A percentile compares a stretch with the other conserved stretches of the same genome.
Evolutionary conservation across 2,329 filamentous ascomycete species (phyloP).

Genomic region (Dothideomycetidae sp.): DNA sequence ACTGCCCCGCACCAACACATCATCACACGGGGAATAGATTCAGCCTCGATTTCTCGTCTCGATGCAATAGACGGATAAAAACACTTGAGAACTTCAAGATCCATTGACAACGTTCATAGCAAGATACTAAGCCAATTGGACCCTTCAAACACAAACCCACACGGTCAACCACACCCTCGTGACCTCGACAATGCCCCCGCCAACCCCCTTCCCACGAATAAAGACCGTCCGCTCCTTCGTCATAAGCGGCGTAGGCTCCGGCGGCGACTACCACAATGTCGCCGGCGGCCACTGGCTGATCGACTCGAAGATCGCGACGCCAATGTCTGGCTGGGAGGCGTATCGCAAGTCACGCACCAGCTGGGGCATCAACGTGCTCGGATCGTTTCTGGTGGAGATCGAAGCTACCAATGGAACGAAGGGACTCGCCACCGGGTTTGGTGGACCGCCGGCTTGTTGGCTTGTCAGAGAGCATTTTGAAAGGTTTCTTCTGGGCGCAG

Average conservation of each 20-base stretch:
- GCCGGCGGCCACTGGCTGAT: slow-evolving; percentile 63
- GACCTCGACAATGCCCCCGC: slow-evolving; percentile 22
- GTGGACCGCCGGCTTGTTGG: slow-evolving; percentile 88
- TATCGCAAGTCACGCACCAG: slow-evolving; percentile 78
- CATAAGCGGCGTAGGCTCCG: slow-evolving; percentile 48
- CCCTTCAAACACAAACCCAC: slow-evolving; percentile 3
- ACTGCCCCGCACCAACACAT: too few relatives aligned
- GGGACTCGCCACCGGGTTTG: slow-evolving; percentile 87
- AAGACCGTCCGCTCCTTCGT: slow-evolving; percentile 61
- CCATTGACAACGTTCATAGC: slow-evolving; percentile 1
- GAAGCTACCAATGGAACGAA: slow-evolving; percentile 83
- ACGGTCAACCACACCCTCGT: slow-evolving; percentile 8
- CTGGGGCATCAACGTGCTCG: slow-evolving; percentile 92
- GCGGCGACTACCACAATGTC: slow-evolving; percentile 88
- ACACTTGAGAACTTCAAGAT: background rate
- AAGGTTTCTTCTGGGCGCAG: slow-evolving; percentile 72
- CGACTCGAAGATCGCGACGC: slow-evolving; percentile 82
- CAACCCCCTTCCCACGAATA: slow-evolving; percentile 55
- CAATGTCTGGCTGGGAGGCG: slow-evolving; percentile 77
- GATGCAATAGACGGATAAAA: slow-evolving; percentile 5
- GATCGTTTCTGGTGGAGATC: slow-evolving; percentile 82
- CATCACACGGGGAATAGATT: slow-evolving; percentile 3
- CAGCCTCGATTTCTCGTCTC: slow-evolving; percentile 1
- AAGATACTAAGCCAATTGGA: background rate
- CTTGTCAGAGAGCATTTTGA: slow-evolving; percentile 87